phyloP scores from a whole-genome alignment of 2,329 filamentous ascomycete species.

The Boeremia lycopersici region DNA sequence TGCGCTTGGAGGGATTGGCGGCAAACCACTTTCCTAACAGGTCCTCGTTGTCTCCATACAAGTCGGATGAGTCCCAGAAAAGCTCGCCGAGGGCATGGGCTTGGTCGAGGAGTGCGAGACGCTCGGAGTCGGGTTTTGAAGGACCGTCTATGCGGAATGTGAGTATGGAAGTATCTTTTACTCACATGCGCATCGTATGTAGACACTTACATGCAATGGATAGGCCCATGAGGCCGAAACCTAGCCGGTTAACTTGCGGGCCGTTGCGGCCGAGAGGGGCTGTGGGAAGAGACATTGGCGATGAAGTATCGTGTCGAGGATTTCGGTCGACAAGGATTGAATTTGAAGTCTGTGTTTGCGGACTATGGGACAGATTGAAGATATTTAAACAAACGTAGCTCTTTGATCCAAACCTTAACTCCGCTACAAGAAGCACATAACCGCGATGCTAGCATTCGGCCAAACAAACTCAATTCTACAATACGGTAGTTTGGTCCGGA shows the following conservation, averaged over 20 bases:
- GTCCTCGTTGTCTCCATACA: constrained; percentile 44
- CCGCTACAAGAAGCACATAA: too few relatives aligned
- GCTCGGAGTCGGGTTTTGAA: constrained; percentile 57
- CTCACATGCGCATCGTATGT: too few relatives aligned
- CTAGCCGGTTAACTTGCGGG: constrained; percentile 57
- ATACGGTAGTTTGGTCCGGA: too few relatives aligned
- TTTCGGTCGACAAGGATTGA: too few relatives aligned
- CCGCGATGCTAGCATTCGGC: too few relatives aligned
- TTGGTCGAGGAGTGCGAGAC: constrained; percentile 58
- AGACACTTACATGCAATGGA: constrained; percentile 48
- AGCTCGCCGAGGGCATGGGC: constrained; percentile 57
- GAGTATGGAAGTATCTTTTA: too few relatives aligned
- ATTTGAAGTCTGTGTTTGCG: too few relatives aligned
- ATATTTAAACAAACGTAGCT: too few relatives aligned
- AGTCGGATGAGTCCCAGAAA: constrained; percentile 35
- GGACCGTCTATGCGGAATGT: constrained; percentile 21
- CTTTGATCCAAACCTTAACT: too few relatives aligned
- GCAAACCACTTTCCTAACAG: constrained; percentile 45
- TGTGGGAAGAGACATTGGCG: constrained; percentile 46
- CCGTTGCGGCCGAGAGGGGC: constrained; percentile 60
- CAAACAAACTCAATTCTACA: too few relatives aligned
- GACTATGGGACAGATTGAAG: too few relatives aligned
- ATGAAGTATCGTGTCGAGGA: too few relatives aligned
- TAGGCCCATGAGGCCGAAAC: constrained; percentile 63
- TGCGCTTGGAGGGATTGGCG: constrained; percentile 44